phyloP scores from a whole-genome alignment of 805 yeast species.

The Scheffersomyces coipomensis region DNA sequence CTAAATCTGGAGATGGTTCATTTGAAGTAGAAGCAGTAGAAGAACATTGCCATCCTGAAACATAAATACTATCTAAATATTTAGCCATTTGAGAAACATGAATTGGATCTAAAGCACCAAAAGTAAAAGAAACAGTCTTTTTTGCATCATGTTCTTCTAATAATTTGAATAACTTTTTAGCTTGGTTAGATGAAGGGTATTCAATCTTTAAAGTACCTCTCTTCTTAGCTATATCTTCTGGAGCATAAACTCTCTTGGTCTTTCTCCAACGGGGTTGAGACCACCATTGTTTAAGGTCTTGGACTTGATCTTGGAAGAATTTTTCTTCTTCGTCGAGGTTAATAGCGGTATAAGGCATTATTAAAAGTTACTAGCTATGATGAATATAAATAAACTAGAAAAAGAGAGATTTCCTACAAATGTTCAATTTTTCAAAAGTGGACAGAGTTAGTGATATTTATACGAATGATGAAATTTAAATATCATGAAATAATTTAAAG shows the following conservation, averaged over 20 bases:
- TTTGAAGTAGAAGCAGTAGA: constrained; percentile 96
- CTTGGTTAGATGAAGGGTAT: constrained; percentile 76
- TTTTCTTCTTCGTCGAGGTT: constrained; percentile 62
- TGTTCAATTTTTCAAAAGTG: neutral
- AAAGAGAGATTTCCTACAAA: neutral
- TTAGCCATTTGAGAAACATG: constrained; percentile 97
- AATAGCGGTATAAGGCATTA: constrained; percentile 56
- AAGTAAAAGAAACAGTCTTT: constrained; percentile 80
- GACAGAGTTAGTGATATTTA: neutral
- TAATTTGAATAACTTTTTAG: constrained; percentile 74
- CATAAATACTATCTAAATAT: constrained; percentile 87
- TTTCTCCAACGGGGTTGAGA: constrained; percentile 85
- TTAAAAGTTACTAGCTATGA: no score
- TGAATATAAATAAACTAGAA: neutral
- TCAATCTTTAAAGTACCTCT: constrained; percentile 75
- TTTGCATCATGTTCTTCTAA: constrained; percentile 70
- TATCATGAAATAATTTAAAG: no score
- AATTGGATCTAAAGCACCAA: constrained; percentile 95
- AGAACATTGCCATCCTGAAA: constrained; percentile 98
- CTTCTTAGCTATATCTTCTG: constrained; percentile 86
- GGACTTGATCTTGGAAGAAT: constrained; percentile 64
- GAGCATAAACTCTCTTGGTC: constrained; percentile 83
- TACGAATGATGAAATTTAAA: neutral
- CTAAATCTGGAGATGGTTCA: constrained; percentile 97
- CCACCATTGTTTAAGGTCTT: constrained; percentile 88